Evolutionary conservation across 2,329 filamentous ascomycete genomes (phyloP), one percentile per base, ranked within the genome.

Genomic region (Chaetomiaceae sp.): DNA sequence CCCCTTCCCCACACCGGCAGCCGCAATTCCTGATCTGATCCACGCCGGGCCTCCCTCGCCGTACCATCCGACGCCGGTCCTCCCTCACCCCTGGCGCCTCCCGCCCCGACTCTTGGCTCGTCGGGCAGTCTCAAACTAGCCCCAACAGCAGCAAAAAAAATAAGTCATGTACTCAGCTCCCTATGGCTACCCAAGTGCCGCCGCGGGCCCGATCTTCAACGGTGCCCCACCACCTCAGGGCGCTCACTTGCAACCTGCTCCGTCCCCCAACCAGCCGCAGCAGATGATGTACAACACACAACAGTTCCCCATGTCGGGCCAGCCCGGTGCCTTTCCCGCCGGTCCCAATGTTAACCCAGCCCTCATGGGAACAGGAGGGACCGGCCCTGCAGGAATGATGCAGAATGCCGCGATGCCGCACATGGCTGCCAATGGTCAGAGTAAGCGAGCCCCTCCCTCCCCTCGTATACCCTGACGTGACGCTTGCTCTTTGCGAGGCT

Each of bases 271-370:
- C 47, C 69, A 70, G 58, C 68, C 67, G 51, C 74, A 76, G 62
- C 75, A 75, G 66, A 76, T 79, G 70, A 81, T 82, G 77, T 82
- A 79, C 66, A 79, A 78, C 64, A 70, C 73, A 51, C 77, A 79
- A 64, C 78, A 78, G 68, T 81, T 76, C 60, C 69, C 73, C 60
- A 79, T 82, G 76, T 70, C 68, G 48, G 68, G 71, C 50, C 77
- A 79, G 63, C 70, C 54, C 39, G 57, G 68, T 53, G 68, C 65
- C 55, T 81, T 79, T 59, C 71, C 71, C 44, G 73, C 72, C 42
- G 74, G 70, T 57, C 73, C 73, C n/a, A n/a, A n/a, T n/a, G n/a
- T n/a, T 46, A 79, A 76, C 58, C 69, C 73, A 45, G 60, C 62
- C 55, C 64, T 77, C 66, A 79, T 82, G 76, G 79, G 79, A 33